Evolutionary conservation across 208 protist species (phyloP), one percentile per base, ranked within the genome.

Genomic region (Acanthamoeba quina): DNA sequence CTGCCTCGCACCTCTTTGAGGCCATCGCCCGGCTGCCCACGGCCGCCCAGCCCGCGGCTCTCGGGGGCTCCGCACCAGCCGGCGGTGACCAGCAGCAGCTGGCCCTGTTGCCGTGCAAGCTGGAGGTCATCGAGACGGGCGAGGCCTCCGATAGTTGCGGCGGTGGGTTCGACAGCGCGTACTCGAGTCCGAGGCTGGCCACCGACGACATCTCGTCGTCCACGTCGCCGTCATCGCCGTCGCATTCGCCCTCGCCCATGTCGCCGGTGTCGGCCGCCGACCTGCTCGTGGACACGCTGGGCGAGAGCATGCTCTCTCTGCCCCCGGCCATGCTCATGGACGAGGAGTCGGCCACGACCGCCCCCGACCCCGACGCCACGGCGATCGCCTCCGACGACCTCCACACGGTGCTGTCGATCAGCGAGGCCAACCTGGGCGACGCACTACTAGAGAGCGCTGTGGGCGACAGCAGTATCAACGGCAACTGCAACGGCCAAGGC

Each of bases 281-380:
- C 19, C 13, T 44, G 44, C 72, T 82, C 34, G n/a, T 52, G 26
- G 44, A 52, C 44, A 54, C 41, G 72, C 34, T 52, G 44, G 44
- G 72, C 6, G 56, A 90, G 24, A 29, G 47, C 17, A 70, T 90
- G 29, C 83, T 70, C 31, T 68, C 54, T 5, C 29, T 90, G 29
- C 58, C 58, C 31, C 5, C 24, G 37, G 24, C 83, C 54, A 56
- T 70, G 54, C 37, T 90, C 37, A 90, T 90, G 83, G 83, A 90
- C 52, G 83, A 70, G 83, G 83, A 90, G 47, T 13, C 54, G 13
- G 37, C 62, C 62, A 68, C 62, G 62, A 68, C 62, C 62, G 26
- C 26, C 62, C 47, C 13, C 13, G 44, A 47, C 44, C 11, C 44
- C 11, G 47, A 15, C 13, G 13, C 13, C 47, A 52, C 47, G 47